Evolutionary conservation across 495 filamentous ascomycete species (phyloP), one percentile per base, ranked within the genome.

Genomic region (Beverwykella pulmonaria): DNA sequence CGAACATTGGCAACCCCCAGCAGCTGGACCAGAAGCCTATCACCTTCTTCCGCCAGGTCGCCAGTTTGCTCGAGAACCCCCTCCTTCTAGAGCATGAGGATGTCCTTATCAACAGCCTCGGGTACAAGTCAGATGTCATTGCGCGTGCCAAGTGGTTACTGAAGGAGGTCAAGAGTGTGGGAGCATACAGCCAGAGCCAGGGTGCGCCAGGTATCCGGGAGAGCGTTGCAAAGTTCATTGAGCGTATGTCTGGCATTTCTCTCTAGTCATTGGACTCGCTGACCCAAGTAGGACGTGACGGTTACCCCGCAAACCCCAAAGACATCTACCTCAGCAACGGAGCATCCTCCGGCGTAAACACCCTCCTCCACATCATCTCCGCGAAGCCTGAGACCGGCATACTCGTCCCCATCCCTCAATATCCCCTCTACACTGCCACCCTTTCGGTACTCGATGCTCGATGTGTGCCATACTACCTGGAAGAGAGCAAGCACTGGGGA

Each of bases 21-120:
- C 95, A 98, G 79, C 88, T 98, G 59, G 94, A 95, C 79, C 94
- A 98, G 82, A 94, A 97, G 82, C 94, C 94, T 70, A 92, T 98
- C 73, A 98, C 93, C 69, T 98, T 96, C 84, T 96, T 98, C 88
- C 88, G 94, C 60, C 95, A 98, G 80, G 95, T 98, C 12, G 83
- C 96, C 73, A 97, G 92, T 81, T 78, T 98, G 53, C 81, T 98
- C 59, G 94, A 98, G 79, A 92, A 97, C 81, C 94, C 94, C 2
- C 67, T 77, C 48, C 81, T 98, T 9, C 80, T 98, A 57, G 85
- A 96, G 71, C 86, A 92, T 63, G 83, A 90, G 71, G 86, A 92
- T 67, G 86, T 76, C 25, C 87, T 84, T 77, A 87, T 80, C 73
- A 83, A 75, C 63, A 69, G 76, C 19, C 80, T 96, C 58, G 90